Conservation (phyloP, 345 rosid species). For the Citrus reticulata region DNA sequence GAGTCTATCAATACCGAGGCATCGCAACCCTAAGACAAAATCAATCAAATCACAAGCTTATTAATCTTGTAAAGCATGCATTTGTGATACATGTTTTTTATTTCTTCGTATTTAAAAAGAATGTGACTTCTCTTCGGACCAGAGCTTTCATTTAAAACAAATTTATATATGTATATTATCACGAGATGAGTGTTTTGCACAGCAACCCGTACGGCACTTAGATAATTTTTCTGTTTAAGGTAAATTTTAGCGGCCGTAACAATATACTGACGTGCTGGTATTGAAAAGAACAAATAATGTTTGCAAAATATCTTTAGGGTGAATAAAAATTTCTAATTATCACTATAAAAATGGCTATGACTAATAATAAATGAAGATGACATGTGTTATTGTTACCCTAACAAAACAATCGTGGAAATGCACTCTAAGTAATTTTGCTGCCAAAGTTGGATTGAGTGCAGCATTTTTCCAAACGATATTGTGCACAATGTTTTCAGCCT, state of each 20-base stretch:
- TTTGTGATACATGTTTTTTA: neutral
- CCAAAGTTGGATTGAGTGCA: conserved; percentile 29
- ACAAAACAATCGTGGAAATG: conserved; percentile 59
- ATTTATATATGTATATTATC: too few relatives aligned
- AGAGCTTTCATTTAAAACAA: neutral
- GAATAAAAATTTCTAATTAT: too few relatives aligned
- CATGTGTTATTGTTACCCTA: conserved; percentile 19
- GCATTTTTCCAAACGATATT: conserved; percentile 25
- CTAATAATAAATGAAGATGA: neutral
- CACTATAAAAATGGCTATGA: neutral
- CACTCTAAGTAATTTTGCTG: conserved; percentile 42
- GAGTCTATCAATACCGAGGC: conserved; percentile 36
- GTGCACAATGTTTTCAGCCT: conserved; percentile 27
- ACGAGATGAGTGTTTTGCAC: too few relatives aligned
- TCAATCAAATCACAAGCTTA: conserved; percentile 23
- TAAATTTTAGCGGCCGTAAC: too few relatives aligned
- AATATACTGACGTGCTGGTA: too few relatives aligned
- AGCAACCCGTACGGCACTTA: too few relatives aligned
- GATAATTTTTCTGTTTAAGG: accelerated
- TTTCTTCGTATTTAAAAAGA: neutral
- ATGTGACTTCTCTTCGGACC: neutral
- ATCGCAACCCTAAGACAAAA: conserved; percentile 37
- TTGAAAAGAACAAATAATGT: too few relatives aligned
- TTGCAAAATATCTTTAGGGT: too few relatives aligned
- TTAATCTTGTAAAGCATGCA: neutral